A percentile compares a stretch with the other conserved stretches of the same genome.
Evolutionary conservation across 306 rosid genomes (phyloP).

Genomic region (Gillenia trifoliata): DNA sequence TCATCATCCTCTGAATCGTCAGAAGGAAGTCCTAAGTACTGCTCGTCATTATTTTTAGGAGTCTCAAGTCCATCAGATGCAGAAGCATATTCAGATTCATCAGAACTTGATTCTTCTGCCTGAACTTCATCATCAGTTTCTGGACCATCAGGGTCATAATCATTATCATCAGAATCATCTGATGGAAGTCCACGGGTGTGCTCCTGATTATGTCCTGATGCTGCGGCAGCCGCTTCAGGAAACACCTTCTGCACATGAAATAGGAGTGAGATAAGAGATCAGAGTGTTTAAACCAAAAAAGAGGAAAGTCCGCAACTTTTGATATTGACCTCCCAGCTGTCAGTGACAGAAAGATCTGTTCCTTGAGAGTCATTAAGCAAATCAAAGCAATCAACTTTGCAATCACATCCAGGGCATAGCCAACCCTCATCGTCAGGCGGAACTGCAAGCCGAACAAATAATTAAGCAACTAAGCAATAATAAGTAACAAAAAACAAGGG

Average conservation of each 20-base stretch:
- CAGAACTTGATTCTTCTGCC: slow-evolving; percentile 62
- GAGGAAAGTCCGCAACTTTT: slow-evolving; percentile 5
- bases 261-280: slow-evolving; percentile 24
- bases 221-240: slow-evolving; percentile 81
- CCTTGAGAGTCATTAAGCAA: slow-evolving; percentile 78
- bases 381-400: slow-evolving; percentile 87
- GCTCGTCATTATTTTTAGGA: slow-evolving; percentile 43
- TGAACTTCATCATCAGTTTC: slow-evolving; percentile 46
- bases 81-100: slow-evolving; percentile 69
- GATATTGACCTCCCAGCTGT: slow-evolving; percentile 82
- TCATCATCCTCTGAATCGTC: slow-evolving; percentile 89
- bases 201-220: slow-evolving; percentile 49
- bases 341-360: slow-evolving; percentile 56
- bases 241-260: slow-evolving; percentile 71
- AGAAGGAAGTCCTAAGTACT: slow-evolving; percentile 67
- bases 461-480: slow-evolving; percentile 24
- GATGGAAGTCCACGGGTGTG: slow-evolving; percentile 64
- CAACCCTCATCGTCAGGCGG: slow-evolving; percentile 88
- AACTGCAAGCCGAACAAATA: slow-evolving; percentile 54
- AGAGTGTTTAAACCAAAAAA: neutral
- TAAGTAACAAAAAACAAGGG: slow-evolving; percentile 9
- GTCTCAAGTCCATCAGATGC: slow-evolving; percentile 71
- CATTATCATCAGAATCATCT: slow-evolving; percentile 89
- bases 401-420: slow-evolving; percentile 98
- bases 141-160: slow-evolving; percentile 70